Evolutionary conservation across 495 filamentous ascomycete species (phyloP).

Genomic region (Podospora fimiseda): DNA sequence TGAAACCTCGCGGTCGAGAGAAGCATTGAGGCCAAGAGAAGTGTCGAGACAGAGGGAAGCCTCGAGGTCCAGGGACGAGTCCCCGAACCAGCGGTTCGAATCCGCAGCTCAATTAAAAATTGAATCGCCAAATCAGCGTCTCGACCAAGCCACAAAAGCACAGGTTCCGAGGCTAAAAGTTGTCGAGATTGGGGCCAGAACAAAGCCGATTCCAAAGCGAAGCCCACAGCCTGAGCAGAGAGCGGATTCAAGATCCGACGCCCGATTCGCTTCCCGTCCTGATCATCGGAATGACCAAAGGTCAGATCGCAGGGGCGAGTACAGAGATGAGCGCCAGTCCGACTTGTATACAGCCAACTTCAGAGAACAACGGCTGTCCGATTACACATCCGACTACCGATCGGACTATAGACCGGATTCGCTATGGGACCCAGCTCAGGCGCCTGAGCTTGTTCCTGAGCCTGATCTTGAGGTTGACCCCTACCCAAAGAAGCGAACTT

Average conservation of each 20-base stretch:
- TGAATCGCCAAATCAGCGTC: conserved; percentile 5
- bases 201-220: conserved; percentile 2
- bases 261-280: neutral
- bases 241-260: neutral
- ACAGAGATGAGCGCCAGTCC: neutral
- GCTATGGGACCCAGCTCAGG: conserved; percentile 13
- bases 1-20: conserved; percentile 1
- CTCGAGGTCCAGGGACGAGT: neutral
- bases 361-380: neutral
- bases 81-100: neutral
- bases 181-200: conserved; percentile 20
- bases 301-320: neutral
- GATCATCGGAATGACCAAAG: neutral
- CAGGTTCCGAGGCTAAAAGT: conserved; percentile 12
- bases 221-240: neutral
- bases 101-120: conserved; percentile 8
- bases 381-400: neutral
- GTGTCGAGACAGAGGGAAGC: too few species aligned
- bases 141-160: conserved; percentile 3
- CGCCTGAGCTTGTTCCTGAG: conserved; percentile 12
- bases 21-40: neutral
- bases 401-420: neutral
- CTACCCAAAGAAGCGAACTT: conserved; percentile 31
- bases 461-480: conserved; percentile 21
- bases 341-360: neutral